Evolutionary conservation across 2,329 filamentous ascomycete genomes (phyloP).

Genomic region (Botrytis paeoniae): DNA sequence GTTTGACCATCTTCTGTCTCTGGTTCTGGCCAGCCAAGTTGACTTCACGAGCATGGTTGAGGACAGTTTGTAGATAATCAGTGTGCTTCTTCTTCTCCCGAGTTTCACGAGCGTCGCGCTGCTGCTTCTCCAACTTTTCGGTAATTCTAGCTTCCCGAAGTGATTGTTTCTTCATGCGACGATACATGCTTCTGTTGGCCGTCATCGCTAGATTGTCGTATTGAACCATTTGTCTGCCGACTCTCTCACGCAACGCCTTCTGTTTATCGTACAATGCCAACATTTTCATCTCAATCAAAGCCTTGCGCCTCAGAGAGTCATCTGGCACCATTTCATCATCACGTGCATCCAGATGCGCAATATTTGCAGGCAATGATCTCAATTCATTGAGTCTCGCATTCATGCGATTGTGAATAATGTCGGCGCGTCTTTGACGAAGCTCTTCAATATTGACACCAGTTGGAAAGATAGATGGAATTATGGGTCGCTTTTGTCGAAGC

Average conservation of each 20-base stretch:
- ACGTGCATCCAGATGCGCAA: conserved; percentile 80
- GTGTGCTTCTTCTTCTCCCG: conserved; percentile 97
- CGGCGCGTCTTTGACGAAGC: conserved; percentile 80
- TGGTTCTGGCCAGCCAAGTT: conserved; percentile 64
- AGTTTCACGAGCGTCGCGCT: conserved; percentile 90
- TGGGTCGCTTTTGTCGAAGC: conserved; percentile 69
- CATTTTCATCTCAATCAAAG: conserved; percentile 93
- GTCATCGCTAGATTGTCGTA: conserved; percentile 97
- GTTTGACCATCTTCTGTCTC: conserved; percentile 74
- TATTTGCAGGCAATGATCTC: conserved; percentile 77
- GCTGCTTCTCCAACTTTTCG: conserved; percentile 98
- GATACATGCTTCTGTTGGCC: conserved; percentile 85
- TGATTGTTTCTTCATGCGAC: conserved; percentile 95
- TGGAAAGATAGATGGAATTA: conserved; percentile 86
- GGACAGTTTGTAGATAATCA: conserved; percentile 85
- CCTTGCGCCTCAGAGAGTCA: conserved; percentile 80
- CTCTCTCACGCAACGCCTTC: conserved; percentile 76
- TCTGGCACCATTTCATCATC: conserved; percentile 69
- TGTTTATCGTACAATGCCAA: conserved; percentile 87
- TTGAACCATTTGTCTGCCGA: conserved; percentile 89
- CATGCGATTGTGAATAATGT: conserved; percentile 86
- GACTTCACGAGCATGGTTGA: conserved; percentile 78
- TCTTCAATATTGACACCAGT: conserved; percentile 85
- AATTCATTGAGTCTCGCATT: conserved; percentile 80
- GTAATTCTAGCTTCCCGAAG: conserved; percentile 94